Evolutionary conservation across 192 early-diverging fungal genomes (phyloP).

Genomic region (Entomortierella beljakovae): DNA sequence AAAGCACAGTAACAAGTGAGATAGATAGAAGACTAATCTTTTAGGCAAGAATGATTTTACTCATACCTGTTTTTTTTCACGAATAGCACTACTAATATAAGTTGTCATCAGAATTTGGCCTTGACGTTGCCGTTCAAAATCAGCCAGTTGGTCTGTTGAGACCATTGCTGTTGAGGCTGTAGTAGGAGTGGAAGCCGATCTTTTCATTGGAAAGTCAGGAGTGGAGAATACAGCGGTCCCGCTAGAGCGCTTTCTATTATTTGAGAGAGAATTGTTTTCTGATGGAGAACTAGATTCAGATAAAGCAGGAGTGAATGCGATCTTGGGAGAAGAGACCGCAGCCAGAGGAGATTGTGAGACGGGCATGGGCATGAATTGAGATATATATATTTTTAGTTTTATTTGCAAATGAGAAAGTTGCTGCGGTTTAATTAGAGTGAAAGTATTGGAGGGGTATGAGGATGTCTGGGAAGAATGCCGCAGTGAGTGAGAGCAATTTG

Average conservation of each 20-base stretch:
- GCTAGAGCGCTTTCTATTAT: slow-evolving; percentile 33
- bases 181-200: slow-evolving; percentile 35
- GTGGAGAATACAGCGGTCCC: slow-evolving; percentile 14
- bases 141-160: slow-evolving; percentile 30
- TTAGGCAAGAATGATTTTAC: neutral
- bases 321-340: slow-evolving; percentile 20
- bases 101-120: slow-evolving; percentile 43
- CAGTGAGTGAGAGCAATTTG: slow-evolving; percentile 12
- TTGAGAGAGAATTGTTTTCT: neutral
- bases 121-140: slow-evolving; percentile 47
- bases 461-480: neutral
- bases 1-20: neutral
- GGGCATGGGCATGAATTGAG: slow-evolving; percentile 16
- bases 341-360: slow-evolving; percentile 23
- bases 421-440: neutral
- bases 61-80: slow-evolving; percentile 37
- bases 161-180: slow-evolving; percentile 33
- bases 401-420: neutral
- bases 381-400: neutral
- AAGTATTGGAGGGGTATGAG: neutral
- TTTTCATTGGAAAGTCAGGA: slow-evolving; percentile 28
- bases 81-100: slow-evolving; percentile 44
- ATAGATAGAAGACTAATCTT: no score
- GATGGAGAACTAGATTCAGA: neutral
- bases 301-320: slow-evolving; percentile 10